Base-by-base conservation (phyloP, 345 rosid genomes). In the Noccaea bulbosa region DNA sequence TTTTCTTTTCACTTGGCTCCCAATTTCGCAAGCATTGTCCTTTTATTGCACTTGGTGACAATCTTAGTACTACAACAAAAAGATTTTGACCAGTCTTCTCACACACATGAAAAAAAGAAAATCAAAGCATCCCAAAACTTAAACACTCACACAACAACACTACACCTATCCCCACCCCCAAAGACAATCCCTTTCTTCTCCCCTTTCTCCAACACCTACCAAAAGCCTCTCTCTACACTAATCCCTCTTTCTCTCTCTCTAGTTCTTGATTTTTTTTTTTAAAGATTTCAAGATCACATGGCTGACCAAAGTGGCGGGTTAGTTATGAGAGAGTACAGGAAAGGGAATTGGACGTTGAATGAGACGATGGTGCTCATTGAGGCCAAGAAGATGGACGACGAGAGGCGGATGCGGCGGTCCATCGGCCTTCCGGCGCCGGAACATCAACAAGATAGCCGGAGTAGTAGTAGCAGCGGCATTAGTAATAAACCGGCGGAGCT, bases 381-480 rank as follows among this genome's bases (percentile, higher is more conserved):
- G 52, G 98, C 98, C 24, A 92, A 92, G 66, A 85, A 78, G 80
- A 87, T 85, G 96, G 96, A 92, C 37, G 93, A 88, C 11, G 95
- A 87, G 68, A 81, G 98, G 8, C 63, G 98, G 69, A 85, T 81
- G 83, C 89, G 87, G 79, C 84, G 89, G 52, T 59, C 80, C 49
- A 71, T 77, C 3, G 79, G 79, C 6, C 66, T 76, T 56, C 65
- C 75, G 40, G 38, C 55, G 11, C 12, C 75, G 61, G 79, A 76
- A 39, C 74, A 69, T 20, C 62, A 41, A 47, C 74, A 69, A 55
- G 76, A 70, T 22, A 64, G 27, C 70, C 77, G 69, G 57, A 83
- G 77, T 16, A 78, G 76, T 50, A 47, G 65, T 8, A 47, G 30
- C 30, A 27, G 30, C 30, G 3, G 30, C 30, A 27, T 27, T 27